These are phyloP conservation scores for Grosmannia serpens DNA, from an alignment of 2,329 filamentous ascomycete genomes.

Conservation along the genomic window DNA sequence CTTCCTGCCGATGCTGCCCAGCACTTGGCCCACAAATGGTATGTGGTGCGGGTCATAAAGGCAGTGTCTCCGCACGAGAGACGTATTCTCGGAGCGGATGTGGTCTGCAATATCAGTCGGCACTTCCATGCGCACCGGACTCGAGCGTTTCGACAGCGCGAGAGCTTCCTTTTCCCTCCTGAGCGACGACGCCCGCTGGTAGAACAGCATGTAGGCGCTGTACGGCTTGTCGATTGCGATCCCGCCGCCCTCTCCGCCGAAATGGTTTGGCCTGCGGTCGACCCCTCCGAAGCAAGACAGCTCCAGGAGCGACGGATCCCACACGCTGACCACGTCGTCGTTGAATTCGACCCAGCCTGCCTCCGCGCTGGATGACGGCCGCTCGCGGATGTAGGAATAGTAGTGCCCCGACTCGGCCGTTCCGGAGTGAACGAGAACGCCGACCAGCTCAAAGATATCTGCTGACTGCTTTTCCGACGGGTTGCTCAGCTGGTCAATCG, in stretches of 20 bases:
- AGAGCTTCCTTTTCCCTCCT: slow-evolving; percentile 38
- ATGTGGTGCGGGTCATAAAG: slow-evolving; percentile 64
- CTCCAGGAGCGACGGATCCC: slow-evolving; percentile 64
- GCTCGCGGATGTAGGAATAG: slow-evolving; percentile 86
- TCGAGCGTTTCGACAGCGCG: slow-evolving; percentile 20
- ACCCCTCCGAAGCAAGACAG: slow-evolving; percentile 69
- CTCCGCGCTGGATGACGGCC: slow-evolving; percentile 38
- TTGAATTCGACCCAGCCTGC: slow-evolving; percentile 84
- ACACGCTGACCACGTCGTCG: slow-evolving; percentile 68
- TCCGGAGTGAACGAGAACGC: slow-evolving; percentile 84
- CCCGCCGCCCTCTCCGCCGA: slow-evolving; percentile 33
- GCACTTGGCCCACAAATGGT: slow-evolving; percentile 51
- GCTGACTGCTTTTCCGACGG: slow-evolving; percentile 40
- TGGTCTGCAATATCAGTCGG: slow-evolving; percentile 37
- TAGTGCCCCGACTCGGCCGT: slow-evolving; percentile 94
- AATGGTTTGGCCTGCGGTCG: slow-evolving; percentile 36
- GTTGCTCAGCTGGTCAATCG: slow-evolving; percentile 69
- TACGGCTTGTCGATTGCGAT: slow-evolving; percentile 54
- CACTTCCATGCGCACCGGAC: slow-evolving; percentile 34
- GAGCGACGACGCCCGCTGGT: slow-evolving; percentile 66
- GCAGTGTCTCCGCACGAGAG: slow-evolving; percentile 65
- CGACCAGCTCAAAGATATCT: slow-evolving; percentile 88
- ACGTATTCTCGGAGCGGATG: slow-evolving; percentile 61
- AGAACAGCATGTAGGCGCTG: slow-evolving; percentile 98
- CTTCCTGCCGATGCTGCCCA: slow-evolving; percentile 33